phyloP scores from a whole-genome alignment of 2,329 filamentous ascomycete species.

The Aspergillus sp. region DNA sequence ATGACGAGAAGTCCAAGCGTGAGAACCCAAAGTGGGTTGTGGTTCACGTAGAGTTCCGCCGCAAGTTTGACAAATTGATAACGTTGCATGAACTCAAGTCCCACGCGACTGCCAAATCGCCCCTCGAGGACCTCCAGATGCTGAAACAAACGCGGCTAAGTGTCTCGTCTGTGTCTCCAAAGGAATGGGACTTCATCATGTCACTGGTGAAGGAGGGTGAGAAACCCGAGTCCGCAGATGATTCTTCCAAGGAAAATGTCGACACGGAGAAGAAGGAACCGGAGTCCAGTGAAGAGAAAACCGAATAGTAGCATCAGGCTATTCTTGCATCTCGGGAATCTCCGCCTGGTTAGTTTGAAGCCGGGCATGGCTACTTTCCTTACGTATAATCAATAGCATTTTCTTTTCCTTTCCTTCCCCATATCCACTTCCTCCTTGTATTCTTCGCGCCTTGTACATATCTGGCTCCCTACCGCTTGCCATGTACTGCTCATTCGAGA shows the following conservation, averaged over 20 bases:
- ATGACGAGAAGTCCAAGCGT: conserved; percentile 72
- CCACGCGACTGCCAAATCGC: conserved; percentile 55
- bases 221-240: background rate
- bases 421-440: background rate
- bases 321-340: background rate
- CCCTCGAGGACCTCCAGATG: conserved; percentile 75
- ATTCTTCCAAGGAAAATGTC: conserved; percentile 8
- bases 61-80: conserved; percentile 74
- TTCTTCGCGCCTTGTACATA: background rate
- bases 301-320: background rate
- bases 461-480: background rate
- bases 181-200: conserved; percentile 52
- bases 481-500: background rate
- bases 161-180: conserved; percentile 56
- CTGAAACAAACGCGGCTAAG: conserved; percentile 80
- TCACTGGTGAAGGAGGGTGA: conserved; percentile 38
- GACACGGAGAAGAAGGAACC: conserved; percentile 10
- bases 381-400: conserved; percentile 20
- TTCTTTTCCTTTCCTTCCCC: background rate
- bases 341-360: conserved; percentile 3
- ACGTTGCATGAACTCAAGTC: conserved; percentile 70
- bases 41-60: conserved; percentile 83
- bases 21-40: conserved; percentile 79
- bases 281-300: conserved; percentile 15
- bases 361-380: conserved; percentile 7